Percentiles rank a stretch among this genome's conserved stretches.
These are phyloP conservation scores for Boletus vinaceobasis DNA, from an alignment of 768 basidiomycete genomes.

Conservation along the genomic window DNA sequence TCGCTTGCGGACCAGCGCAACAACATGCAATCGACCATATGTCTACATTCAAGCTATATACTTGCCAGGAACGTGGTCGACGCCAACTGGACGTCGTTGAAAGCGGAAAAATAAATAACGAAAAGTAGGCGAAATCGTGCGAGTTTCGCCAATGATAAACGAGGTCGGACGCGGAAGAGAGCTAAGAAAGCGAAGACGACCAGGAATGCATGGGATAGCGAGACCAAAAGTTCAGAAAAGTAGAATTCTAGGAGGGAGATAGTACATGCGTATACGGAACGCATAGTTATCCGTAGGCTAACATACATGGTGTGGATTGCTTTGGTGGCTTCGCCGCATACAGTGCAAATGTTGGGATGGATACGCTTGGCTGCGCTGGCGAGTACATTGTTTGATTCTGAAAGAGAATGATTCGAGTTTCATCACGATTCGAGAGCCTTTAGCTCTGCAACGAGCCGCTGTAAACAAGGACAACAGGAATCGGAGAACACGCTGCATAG, in stretches of 20 bases:
- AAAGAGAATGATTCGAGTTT: slow-evolving; percentile 1
- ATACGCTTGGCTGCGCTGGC: slow-evolving; percentile 20
- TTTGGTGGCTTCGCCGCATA: slow-evolving; percentile 25
- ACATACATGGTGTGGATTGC: slow-evolving; percentile 30
- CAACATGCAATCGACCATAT: background rate
- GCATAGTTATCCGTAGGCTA: slow-evolving; percentile 22
- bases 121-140: slow-evolving; percentile 6
- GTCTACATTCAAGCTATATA: slow-evolving; percentile 14
- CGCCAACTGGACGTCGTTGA: background rate
- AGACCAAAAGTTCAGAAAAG: slow-evolving; percentile 7
- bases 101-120: background rate
- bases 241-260: slow-evolving; percentile 22
- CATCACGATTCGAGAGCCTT: slow-evolving; percentile 44
- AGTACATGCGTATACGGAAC: slow-evolving; percentile 22
- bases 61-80: background rate
- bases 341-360: slow-evolving; percentile 24
- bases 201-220: slow-evolving; percentile 20
- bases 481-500: background rate
- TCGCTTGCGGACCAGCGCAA: background rate
- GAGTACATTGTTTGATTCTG: slow-evolving; percentile 27
- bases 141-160: slow-evolving; percentile 10
- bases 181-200: slow-evolving; percentile 27
- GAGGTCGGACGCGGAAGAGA: slow-evolving; percentile 14
- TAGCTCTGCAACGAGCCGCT: slow-evolving; percentile 67
- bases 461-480: slow-evolving; percentile 2